Evolutionary conservation across 768 basidiomycete species (phyloP), one percentile per base, ranked within the genome.

Genomic region (Plicaturopsis crispa): DNA sequence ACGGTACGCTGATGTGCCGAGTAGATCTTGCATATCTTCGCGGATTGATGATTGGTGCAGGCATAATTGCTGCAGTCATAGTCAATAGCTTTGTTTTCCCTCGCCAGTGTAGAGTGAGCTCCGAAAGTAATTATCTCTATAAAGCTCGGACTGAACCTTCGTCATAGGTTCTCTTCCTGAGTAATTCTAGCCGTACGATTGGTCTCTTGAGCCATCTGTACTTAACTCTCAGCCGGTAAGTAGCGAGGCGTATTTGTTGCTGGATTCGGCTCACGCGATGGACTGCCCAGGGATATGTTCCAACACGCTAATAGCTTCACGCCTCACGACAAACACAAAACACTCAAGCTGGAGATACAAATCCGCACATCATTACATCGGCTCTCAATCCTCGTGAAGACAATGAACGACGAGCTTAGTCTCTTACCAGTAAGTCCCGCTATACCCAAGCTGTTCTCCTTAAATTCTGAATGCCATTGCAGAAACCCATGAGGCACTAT

Each of bases 401-500:
- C 65, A 2, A 72, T 73, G 66, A 47, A 61, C 35, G 62, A 68
- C 39, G 71, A 73, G 46, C 50, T 71, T 6, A 70, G 72, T 44
- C 57, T 73, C 2, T 49, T 70, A 14, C 71, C 71, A 6, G 71
- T 70, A 38, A 31, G 68, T 50, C n/a, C n/a, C 17, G n/a, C n/a
- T n/a, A n/a, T n/a, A n/a, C n/a, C n/a, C n/a, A n/a, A n/a, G n/a
- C n/a, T n/a, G n/a, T n/a, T n/a, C n/a, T n/a, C n/a, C n/a, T n/a
- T n/a, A n/a, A n/a, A n/a, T n/a, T n/a, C n/a, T n/a, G n/a, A n/a
- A n/a, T n/a, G n/a, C n/a, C n/a, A n/a, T n/a, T n/a, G 14, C 19
- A 72, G 67, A 72, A 72, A 62, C 69, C 70, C n/a, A 59, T 71
- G 48, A 53, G 51, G 19, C 60, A 62, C 35, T 73, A 72, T 42